phyloP scores from a whole-genome alignment of 768 basidiomycete genomes.

The Agaricus sinodeliciosus region DNA sequence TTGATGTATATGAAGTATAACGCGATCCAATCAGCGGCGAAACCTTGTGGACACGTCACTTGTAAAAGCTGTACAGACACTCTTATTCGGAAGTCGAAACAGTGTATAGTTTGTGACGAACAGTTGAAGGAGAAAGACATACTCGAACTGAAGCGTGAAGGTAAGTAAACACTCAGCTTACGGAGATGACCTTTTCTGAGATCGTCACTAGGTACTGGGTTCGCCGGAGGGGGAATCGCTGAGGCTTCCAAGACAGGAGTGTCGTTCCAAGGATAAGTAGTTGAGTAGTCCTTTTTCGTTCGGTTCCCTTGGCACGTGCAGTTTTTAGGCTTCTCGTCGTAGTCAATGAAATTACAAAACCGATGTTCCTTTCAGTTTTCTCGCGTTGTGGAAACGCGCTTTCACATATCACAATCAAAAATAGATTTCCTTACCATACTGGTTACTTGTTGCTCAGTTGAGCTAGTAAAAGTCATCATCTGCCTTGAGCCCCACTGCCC shows the following conservation, averaged over 20 bases:
- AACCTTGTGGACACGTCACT: slow-evolving; percentile 84
- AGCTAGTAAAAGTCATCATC: background rate
- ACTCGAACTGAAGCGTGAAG: slow-evolving; percentile 85
- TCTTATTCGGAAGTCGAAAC: slow-evolving; percentile 68
- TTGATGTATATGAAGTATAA: background rate
- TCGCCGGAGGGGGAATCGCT: slow-evolving; percentile 91
- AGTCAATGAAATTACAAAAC: background rate
- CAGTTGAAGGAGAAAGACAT: slow-evolving; percentile 62
- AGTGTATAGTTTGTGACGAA: slow-evolving; percentile 85
- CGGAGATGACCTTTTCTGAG: background rate
- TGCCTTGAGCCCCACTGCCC: background rate
- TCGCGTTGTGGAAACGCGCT: background rate
- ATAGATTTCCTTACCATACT: background rate
- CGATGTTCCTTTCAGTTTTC: background rate
- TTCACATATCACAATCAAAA: background rate
- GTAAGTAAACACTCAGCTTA: slow-evolving; percentile 29
- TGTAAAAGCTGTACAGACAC: slow-evolving; percentile 91
- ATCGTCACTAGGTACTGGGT: slow-evolving; percentile 68
- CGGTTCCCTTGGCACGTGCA: background rate
- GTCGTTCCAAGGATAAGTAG: slow-evolving; percentile 72
- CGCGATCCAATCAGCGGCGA: slow-evolving; percentile 49
- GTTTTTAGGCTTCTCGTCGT: background rate
- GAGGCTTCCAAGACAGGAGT: slow-evolving; percentile 75
- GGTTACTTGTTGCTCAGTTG: background rate
- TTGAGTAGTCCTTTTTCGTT: background rate